A percentile compares a stretch with the other conserved stretches of the same genome.
These are phyloP conservation scores for Neohortaea acidophila DNA, from an alignment of 495 filamentous ascomycete species.

Conservation along the genomic window DNA sequence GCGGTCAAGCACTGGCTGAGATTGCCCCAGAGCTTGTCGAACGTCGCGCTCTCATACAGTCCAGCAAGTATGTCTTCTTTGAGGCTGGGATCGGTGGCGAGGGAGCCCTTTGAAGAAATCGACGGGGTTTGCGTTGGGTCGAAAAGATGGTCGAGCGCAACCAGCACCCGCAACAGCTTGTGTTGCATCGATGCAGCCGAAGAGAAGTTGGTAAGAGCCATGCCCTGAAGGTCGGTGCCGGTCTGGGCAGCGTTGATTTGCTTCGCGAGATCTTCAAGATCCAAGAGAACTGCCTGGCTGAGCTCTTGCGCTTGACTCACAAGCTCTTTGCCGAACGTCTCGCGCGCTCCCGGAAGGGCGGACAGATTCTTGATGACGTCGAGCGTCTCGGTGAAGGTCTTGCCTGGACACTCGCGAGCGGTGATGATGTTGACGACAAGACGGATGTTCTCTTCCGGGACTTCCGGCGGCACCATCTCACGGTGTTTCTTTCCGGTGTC, in stretches of 20 bases:
- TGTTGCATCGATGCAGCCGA: constrained; percentile 89
- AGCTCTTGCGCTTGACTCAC: constrained; percentile 70
- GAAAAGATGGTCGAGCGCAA: constrained; percentile 90
- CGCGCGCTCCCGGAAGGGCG: constrained; percentile 75
- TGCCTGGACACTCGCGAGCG: constrained; percentile 86
- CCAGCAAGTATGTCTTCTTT: constrained; percentile 73
- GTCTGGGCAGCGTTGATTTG: constrained; percentile 76
- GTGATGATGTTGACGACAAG: constrained; percentile 91
- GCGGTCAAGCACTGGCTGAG: constrained; percentile 81
- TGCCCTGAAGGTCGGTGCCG: constrained; percentile 85
- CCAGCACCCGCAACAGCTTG: constrained; percentile 83
- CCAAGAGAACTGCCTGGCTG: constrained; percentile 65
- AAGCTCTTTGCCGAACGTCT: constrained; percentile 80
- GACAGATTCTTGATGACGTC: constrained; percentile 97
- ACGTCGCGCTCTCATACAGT: constrained; percentile 80
- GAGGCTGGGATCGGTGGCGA: constrained; percentile 37
- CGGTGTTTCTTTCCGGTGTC: constrained; percentile 50
- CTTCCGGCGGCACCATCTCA: constrained; percentile 63
- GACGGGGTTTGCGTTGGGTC: constrained; percentile 35
- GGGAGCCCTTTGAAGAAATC: constrained; percentile 25
- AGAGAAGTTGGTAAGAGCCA: constrained; percentile 89
- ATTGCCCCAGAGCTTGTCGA: constrained; percentile 79
- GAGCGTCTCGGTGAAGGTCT: constrained; percentile 91
- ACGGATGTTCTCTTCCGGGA: constrained; percentile 79
- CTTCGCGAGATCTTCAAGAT: constrained; percentile 72